Conservation (phyloP, 257 asterid genomes). For the Gardenia jasminoides region DNA sequence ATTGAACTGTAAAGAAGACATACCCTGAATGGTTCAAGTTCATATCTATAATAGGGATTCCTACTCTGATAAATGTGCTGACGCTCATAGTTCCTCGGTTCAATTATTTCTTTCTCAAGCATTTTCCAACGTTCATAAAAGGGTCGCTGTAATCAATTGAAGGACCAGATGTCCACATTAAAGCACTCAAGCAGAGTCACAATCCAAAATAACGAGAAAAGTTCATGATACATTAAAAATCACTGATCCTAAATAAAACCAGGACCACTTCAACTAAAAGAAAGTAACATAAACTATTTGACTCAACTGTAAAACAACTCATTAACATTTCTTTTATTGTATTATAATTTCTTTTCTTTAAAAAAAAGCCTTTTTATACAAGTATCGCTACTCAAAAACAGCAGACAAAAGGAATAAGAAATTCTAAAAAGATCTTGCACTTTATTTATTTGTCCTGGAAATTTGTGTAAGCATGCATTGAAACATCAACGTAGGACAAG, state of each 20-base stretch:
- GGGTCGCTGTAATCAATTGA: slow-evolving; percentile 58
- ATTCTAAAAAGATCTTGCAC: not conserved
- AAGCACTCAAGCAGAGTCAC: not conserved
- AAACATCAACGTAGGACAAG: not conserved
- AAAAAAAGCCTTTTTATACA: too few relatives aligned
- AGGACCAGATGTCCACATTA: slow-evolving; percentile 7
- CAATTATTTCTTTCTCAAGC: slow-evolving; percentile 93
- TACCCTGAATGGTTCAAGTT: slow-evolving; percentile 95
- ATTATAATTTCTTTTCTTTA: too few relatives aligned
- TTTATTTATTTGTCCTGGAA: not conserved
- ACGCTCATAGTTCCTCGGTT: slow-evolving; percentile 78
- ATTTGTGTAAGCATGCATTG: too few relatives aligned
- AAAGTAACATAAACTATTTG: not conserved
- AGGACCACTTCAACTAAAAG: not conserved
- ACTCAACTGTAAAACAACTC: not conserved
- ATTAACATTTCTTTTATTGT: not conserved
- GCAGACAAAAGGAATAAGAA: not conserved
- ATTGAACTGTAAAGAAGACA: slow-evolving; percentile 11
- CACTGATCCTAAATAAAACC: not conserved
- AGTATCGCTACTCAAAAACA: not conserved
- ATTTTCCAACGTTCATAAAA: slow-evolving; percentile 93
- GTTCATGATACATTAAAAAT: not conserved
- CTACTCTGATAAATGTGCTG: slow-evolving; percentile 57
- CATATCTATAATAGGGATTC: slow-evolving; percentile 77
- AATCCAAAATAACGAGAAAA: not conserved